Percentiles rank a stretch among this genome's conserved stretches.
These are phyloP conservation scores for Arctium minus DNA, from an alignment of 129 eudicot species.

Conservation along the genomic window DNA sequence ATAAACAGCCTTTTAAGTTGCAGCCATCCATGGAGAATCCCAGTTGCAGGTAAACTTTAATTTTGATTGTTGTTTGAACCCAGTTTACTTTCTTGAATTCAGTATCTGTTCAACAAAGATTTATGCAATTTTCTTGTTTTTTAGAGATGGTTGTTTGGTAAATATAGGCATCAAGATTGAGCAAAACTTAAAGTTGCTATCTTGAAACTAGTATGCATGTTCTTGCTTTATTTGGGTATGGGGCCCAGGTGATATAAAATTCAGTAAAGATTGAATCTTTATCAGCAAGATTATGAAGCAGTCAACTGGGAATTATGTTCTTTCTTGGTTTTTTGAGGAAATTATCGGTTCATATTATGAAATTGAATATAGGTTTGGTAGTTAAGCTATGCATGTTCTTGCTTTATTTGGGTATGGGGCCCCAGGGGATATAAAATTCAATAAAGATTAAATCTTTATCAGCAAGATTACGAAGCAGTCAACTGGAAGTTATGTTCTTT, in stretches of 20 bases:
- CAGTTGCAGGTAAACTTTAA: constrained; percentile 49
- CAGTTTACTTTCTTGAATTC: background rate
- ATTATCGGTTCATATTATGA: too few relatives aligned
- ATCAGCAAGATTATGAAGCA: background rate
- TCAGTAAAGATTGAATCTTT: background rate
- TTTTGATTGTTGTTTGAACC: background rate
- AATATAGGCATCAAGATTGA: background rate
- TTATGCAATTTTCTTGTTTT: background rate
- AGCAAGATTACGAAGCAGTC: background rate
- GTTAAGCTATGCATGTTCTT: background rate
- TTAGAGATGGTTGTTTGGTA: background rate
- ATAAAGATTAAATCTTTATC: background rate
- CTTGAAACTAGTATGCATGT: background rate
- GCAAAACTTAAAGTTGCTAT: background rate
- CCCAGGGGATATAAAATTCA: background rate
- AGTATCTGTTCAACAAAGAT: background rate
- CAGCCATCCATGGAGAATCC: constrained; percentile 10
- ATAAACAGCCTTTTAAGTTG: constrained; percentile 20
- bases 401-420: background rate
- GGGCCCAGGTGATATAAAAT: background rate
- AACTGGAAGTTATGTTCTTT: background rate
- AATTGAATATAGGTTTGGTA: too few relatives aligned
- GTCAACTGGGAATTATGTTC: background rate
- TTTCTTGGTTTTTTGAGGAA: background rate
- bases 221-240: background rate